Conservation (phyloP, 1,284 basidiomycete genomes). For the Cerrena zonata region DNA sequence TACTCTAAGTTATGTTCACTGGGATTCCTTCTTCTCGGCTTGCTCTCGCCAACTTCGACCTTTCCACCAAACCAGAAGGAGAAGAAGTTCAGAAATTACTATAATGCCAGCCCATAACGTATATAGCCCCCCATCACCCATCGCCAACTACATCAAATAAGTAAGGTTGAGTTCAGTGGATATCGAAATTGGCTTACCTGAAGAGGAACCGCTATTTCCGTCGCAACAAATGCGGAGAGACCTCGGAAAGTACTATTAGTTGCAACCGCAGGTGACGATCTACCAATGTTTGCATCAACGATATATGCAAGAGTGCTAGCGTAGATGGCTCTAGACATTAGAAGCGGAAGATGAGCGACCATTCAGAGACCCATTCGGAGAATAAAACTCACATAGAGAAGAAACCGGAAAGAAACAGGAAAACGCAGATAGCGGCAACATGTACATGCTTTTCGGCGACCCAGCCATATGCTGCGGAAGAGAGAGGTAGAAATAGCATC, state of each 20-base stretch:
- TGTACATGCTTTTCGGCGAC: conserved; percentile 58
- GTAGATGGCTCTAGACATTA: conserved; percentile 19
- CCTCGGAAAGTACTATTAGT: conserved; percentile 72
- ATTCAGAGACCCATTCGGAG: conserved; percentile 3
- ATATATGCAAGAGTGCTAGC: conserved; percentile 68
- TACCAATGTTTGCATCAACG: conserved; percentile 72
- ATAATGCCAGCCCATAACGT: conserved; percentile 66
- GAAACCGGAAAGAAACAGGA: conserved; percentile 67
- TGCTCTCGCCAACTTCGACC: conserved; percentile 37
- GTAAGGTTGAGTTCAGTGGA: too few relatives aligned
- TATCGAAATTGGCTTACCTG: conserved; percentile 36
- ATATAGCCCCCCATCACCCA: conserved; percentile 72
- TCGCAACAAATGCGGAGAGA: conserved; percentile 61
- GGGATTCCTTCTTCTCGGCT: conserved; percentile 25
- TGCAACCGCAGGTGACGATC: conserved; percentile 66
- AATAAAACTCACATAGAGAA: conserved; percentile 53
- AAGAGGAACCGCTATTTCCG: conserved; percentile 63
- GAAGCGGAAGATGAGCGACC: background rate
- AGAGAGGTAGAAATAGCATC: conserved; percentile 51
- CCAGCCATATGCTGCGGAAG: conserved; percentile 74
- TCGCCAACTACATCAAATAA: conserved; percentile 30
- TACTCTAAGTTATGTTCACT: too few relatives aligned
- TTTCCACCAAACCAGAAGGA: conserved; percentile 46
- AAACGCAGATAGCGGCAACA: conserved; percentile 57
- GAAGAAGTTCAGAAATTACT: conserved; percentile 42